Percentiles rank a stretch among this genome's conserved stretches.
phyloP scores from a whole-genome alignment of 2,329 filamentous ascomycete genomes.

The Ophiostoma sp. region DNA sequence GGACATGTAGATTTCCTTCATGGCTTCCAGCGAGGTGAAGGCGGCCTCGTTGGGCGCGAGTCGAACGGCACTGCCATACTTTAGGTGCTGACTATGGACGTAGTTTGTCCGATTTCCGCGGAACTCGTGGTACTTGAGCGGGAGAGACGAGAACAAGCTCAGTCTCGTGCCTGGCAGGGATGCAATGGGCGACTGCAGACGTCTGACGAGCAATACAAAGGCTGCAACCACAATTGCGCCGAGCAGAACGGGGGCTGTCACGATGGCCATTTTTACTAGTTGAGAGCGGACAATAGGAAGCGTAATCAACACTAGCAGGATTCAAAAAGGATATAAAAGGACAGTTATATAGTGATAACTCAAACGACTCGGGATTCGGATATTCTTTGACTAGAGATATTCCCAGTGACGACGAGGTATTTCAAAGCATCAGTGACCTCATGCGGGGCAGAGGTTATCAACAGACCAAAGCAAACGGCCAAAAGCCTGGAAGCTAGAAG shows the following conservation, averaged over 20 bases:
- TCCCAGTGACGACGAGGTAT: neutral
- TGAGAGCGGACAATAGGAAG: neutral
- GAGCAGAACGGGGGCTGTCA: slow-evolving; percentile 14
- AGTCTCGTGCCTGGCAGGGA: slow-evolving; percentile 44
- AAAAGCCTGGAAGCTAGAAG: neutral
- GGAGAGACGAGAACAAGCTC: slow-evolving; percentile 46
- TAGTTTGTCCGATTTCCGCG: slow-evolving; percentile 47
- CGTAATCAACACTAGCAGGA: neutral
- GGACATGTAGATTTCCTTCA: slow-evolving; percentile 59
- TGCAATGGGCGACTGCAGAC: slow-evolving; percentile 35
- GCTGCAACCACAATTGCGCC: slow-evolving; percentile 15
- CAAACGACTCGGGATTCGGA: neutral
- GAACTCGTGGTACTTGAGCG: slow-evolving; percentile 54
- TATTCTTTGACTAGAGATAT: neutral
- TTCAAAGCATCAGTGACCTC: neutral
- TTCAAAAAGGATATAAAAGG: neutral
- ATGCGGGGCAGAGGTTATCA: neutral
- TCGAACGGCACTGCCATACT: slow-evolving; percentile 52
- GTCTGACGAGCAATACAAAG: slow-evolving; percentile 5
- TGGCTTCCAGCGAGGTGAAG: slow-evolving; percentile 49
- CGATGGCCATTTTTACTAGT: slow-evolving; percentile 6
- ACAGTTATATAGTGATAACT: neutral
- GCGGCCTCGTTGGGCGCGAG: slow-evolving; percentile 54
- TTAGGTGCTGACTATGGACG: slow-evolving; percentile 50
- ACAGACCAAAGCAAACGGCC: neutral